A percentile compares a stretch with the other conserved stretches of the same genome.
phyloP scores from a whole-genome alignment of 768 basidiomycete species.

The Phallus indusiatus region DNA sequence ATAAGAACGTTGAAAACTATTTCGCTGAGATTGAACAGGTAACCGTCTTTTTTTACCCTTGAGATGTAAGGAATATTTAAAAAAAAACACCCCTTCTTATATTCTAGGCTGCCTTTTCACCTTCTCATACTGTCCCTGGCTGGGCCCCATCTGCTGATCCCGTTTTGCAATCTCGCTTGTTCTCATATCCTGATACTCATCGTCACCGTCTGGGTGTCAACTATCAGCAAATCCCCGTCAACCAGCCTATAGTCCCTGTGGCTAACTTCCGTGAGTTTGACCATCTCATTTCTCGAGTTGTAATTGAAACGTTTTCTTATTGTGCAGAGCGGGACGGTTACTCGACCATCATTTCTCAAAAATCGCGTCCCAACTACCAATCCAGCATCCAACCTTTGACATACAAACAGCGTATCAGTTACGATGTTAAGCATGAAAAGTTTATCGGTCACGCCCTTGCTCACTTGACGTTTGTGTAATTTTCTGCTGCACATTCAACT shows the following conservation, averaged over 20 bases:
- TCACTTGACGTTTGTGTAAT: conserved; percentile 31
- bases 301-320: not conserved
- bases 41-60: conserved; percentile 26
- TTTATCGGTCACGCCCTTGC: conserved; percentile 63
- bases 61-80: conserved; percentile 8
- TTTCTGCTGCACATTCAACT: not conserved
- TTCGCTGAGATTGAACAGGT: conserved; percentile 95
- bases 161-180: conserved; percentile 87
- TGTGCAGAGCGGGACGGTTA: conserved; percentile 59
- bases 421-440: conserved; percentile 50
- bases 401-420: conserved; percentile 41
- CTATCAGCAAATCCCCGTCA: conserved; percentile 81
- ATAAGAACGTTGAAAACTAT: conserved; percentile 77
- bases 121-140: conserved; percentile 80
- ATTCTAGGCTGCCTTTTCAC: conserved; percentile 66
- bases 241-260: conserved; percentile 61
- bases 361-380: conserved; percentile 80
- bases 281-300: not conserved
- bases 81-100: not conserved
- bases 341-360: conserved; percentile 66
- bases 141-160: conserved; percentile 88
- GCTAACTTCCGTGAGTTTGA: conserved; percentile 63
- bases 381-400: conserved; percentile 63
- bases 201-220: conserved; percentile 75
- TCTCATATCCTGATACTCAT: conserved; percentile 89